Evolutionary conservation across 257 asterid genomes (phyloP), one percentile per base, ranked within the genome.

Genomic region (Capsicum pubescens): DNA sequence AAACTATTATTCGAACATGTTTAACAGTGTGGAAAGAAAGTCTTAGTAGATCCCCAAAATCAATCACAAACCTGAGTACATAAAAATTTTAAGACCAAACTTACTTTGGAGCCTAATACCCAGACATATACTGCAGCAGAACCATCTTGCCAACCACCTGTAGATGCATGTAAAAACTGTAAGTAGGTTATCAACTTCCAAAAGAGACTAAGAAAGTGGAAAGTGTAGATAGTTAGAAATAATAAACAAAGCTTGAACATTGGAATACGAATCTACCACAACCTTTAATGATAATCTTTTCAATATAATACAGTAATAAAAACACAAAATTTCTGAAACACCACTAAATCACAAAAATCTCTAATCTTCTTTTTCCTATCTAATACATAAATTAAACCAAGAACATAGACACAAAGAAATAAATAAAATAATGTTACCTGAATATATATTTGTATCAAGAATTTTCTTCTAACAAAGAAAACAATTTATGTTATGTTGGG

Each of bases 71-170:
- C 5, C 42, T 42, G 81, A 77, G 50, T 15, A 8, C 68, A 82
- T 17, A 39, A 66, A 16, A 2, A 52, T 26, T 7, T 32, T 39
- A 52, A 9, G 9, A 35, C 17, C 16, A 63, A 85, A 84, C 97
- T 93, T 92, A 95, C 99, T 83, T 90, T 95, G 87, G 91, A 91
- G 60, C 91, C 95, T 86, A 95, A 84, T 48, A 94, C 92, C 99
- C 99, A 95, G 46, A 90, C 87, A 82, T 97, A 94, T 84, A 95
- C 99, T 88, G 97, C 98, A 82, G 98, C 91, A 66, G 99, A 98
- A 54, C 99, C 99, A 92, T 95, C 99, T 83, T 92, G 99, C 97
- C 99, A 95, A 55, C 97, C 94, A 84, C 98, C 99, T 95, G 69
- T 13, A 58, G 84, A 83, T 26, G 86, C 74, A 85, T 83, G 64